These are phyloP conservation scores for Eucalyptus guilfoylei DNA, from an alignment of 345 rosid species.

Conservation along the genomic window DNA sequence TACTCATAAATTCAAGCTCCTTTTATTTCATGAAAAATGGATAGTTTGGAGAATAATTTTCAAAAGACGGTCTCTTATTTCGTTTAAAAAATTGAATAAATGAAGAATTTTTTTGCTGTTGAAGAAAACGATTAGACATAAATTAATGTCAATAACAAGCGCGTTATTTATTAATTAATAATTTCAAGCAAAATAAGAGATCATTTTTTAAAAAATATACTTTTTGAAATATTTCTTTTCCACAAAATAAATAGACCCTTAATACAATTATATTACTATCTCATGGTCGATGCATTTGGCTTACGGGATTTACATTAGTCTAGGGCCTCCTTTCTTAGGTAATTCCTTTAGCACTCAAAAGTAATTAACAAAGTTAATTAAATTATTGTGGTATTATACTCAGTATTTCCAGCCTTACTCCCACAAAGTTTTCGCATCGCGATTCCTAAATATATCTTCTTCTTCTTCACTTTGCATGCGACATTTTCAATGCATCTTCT, in stretches of 20 bases:
- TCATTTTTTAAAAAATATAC: too few species aligned
- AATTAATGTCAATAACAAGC: not conserved
- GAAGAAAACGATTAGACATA: not conserved
- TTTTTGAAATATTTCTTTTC: accelerated
- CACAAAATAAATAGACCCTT: too few species aligned
- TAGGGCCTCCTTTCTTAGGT: not conserved
- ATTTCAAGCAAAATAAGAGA: too few species aligned
- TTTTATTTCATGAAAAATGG: not conserved
- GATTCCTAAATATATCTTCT: not conserved
- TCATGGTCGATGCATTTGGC: not conserved
- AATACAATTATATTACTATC: too few species aligned
- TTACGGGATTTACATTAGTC: not conserved
- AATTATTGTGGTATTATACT: not conserved
- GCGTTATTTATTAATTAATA: too few species aligned
- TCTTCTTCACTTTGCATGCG: too few species aligned
- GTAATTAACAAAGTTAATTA: not conserved
- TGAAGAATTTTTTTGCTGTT: accelerated
- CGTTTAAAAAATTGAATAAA: too few species aligned
- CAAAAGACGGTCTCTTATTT: accelerated
- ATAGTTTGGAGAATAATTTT: too few species aligned
- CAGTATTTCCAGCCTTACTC: not conserved
- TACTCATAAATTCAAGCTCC: too few species aligned
- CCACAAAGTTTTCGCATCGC: not conserved
- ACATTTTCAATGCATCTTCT: not conserved
- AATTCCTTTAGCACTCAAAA: not conserved